Conservation (phyloP, 2,329 filamentous ascomycete genomes). For the Phyllosticta citriasiana region DNA sequence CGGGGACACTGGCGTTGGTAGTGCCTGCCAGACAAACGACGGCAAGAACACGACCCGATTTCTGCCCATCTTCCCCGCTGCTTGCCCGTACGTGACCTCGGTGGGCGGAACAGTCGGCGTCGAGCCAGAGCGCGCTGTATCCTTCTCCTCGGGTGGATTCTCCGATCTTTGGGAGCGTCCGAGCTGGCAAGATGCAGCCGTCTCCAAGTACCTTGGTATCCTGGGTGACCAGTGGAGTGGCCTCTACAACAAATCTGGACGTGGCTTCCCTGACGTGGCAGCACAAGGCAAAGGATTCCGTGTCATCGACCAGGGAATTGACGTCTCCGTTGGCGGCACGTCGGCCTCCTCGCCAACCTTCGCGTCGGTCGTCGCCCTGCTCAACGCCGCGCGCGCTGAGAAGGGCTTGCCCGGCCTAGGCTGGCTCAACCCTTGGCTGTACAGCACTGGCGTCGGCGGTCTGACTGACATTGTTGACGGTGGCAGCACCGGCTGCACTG, state of each 20-base stretch:
- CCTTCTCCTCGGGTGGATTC: constrained; percentile 37
- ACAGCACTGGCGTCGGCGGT: constrained; percentile 32
- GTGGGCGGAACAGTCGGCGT: constrained; percentile 34
- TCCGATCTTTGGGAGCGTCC: constrained; percentile 34
- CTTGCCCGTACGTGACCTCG: constrained; percentile 39
- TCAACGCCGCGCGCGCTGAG: constrained; percentile 30
- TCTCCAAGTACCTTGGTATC: constrained; percentile 28
- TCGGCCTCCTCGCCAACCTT: constrained; percentile 30
- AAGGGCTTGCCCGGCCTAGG: constrained; percentile 26
- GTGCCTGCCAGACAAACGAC: constrained; percentile 36
- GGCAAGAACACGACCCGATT: constrained; percentile 35
- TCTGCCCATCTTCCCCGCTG: constrained; percentile 36
- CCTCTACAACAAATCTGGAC: constrained; percentile 34
- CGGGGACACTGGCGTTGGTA: constrained; percentile 31
- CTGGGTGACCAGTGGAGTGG: constrained; percentile 31
- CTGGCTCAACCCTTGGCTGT: constrained; percentile 33
- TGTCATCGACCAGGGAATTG: constrained; percentile 24
- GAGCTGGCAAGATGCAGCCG: constrained; percentile 32
- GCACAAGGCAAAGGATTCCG: constrained; percentile 28
- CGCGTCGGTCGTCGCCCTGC: constrained; percentile 25
- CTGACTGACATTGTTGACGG: constrained; percentile 42
- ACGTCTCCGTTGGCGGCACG: constrained; percentile 27
- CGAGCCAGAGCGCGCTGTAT: constrained; percentile 29
- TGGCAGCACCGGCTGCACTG: constrained; percentile 36
- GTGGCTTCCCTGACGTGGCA: constrained; percentile 37